These are phyloP conservation scores for Colletotrichum viniferum DNA, from an alignment of 2,329 filamentous ascomycete species.

Conservation along the genomic window DNA sequence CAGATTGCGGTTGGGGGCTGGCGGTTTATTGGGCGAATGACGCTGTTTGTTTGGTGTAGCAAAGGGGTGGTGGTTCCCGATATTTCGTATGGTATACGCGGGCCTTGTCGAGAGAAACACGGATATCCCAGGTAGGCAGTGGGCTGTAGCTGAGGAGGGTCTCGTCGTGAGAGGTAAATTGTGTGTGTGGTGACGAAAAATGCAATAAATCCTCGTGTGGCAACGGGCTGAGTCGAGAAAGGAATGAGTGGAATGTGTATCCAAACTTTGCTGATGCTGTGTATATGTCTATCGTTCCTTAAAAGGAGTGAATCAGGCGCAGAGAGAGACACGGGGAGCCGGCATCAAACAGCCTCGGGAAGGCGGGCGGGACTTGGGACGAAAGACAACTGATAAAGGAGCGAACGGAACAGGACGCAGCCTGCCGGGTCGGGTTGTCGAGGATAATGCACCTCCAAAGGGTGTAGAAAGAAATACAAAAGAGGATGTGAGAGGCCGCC, in stretches of 20 bases:
- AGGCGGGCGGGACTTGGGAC: neutral
- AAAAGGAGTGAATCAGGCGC: neutral
- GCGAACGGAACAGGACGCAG: conserved; percentile 10
- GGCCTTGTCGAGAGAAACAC: conserved; percentile 3
- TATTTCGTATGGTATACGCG: neutral
- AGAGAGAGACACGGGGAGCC: conserved; percentile 4
- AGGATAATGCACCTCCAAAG: neutral
- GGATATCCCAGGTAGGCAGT: conserved; percentile 5
- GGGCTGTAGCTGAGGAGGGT: neutral
- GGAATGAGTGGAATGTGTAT: neutral
- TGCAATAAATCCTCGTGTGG: neutral
- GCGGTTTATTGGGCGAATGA: neutral
- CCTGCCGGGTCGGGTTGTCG: neutral
- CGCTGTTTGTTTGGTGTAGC: neutral
- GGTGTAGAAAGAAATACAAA: neutral
- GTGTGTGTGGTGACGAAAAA: neutral
- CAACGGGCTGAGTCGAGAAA: conserved; percentile 5
- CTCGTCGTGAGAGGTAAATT: neutral
- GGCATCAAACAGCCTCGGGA: conserved; percentile 9
- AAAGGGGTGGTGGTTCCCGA: conserved; percentile 2
- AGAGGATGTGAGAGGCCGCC: neutral
- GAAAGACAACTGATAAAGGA: neutral
- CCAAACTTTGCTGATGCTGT: neutral
- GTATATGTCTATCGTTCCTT: neutral
- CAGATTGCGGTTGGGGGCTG: neutral